These are phyloP conservation scores for Colletotrichum neosansevieriae DNA, from an alignment of 2,329 filamentous ascomycete genomes.

Conservation along the genomic window DNA sequence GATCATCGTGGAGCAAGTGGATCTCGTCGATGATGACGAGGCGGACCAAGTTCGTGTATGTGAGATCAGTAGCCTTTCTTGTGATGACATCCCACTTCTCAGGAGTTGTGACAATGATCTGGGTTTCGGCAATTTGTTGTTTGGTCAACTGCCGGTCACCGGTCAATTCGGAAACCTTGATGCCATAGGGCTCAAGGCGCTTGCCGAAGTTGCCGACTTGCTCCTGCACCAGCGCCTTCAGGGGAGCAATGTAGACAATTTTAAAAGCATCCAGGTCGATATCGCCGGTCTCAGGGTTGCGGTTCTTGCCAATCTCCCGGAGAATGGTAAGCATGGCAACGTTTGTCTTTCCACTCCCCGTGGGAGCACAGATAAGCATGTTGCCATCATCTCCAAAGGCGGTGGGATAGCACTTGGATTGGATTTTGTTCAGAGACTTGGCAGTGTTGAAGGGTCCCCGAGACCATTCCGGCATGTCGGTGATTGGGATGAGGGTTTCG, in stretches of 20 bases:
- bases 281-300: conserved; percentile 88
- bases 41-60: conserved; percentile 96
- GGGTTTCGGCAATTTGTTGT: conserved; percentile 96
- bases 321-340: conserved; percentile 98
- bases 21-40: conserved; percentile 98
- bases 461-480: conserved; percentile 93
- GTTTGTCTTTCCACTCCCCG: conserved; percentile 97
- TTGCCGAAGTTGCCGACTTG: conserved; percentile 98
- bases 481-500: conserved; percentile 85
- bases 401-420: conserved; percentile 91
- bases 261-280: conserved; percentile 98
- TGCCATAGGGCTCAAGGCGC: conserved; percentile 88
- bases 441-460: conserved; percentile 86
- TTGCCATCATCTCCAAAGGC: conserved; percentile 96
- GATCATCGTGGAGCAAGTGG: conserved; percentile 95
- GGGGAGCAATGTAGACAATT: conserved; percentile 95
- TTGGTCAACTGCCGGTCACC: conserved; percentile 98
- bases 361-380: conserved; percentile 97
- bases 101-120: conserved; percentile 97
- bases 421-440: conserved; percentile 92
- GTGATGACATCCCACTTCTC: conserved; percentile 99
- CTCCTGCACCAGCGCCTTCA: conserved; percentile 96
- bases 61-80: conserved; percentile 94
- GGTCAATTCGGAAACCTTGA: conserved; percentile 94
- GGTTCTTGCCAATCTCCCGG: conserved; percentile 95